A percentile compares a stretch with the other conserved stretches of the same genome.
Conservation (phyloP, 2,329 filamentous ascomycete genomes). For the Aspergillus arachidicola region DNA sequence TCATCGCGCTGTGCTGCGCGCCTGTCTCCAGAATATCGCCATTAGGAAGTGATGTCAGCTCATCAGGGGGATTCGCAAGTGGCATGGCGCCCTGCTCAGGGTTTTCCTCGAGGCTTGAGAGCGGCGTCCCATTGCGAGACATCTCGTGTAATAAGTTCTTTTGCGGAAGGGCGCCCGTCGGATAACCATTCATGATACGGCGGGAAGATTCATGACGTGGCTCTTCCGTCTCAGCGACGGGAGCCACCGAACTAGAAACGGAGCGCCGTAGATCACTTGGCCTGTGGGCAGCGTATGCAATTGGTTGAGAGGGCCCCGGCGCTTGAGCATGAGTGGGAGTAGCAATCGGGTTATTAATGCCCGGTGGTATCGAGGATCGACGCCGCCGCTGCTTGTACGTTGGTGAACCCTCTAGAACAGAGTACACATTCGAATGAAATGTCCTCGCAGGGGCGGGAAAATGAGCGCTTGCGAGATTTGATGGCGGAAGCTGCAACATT, state of each 20-base stretch:
- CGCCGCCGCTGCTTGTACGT: constrained; percentile 97
- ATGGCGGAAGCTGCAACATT: constrained; percentile 87
- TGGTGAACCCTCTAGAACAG: constrained; percentile 94
- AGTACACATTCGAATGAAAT: constrained; percentile 80
- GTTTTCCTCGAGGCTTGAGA: constrained; percentile 81
- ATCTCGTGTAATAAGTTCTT: constrained; percentile 75
- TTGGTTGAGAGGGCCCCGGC: constrained; percentile 38
- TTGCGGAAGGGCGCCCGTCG: constrained; percentile 71
- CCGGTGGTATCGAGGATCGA: constrained; percentile 86
- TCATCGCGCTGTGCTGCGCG: constrained; percentile 60
- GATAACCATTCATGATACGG: constrained; percentile 71
- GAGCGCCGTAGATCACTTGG: constrained; percentile 91
- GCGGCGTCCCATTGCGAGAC: constrained; percentile 87
- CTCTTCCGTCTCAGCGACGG: constrained; percentile 78
- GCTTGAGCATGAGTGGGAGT: constrained; percentile 54
- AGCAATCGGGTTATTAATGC: constrained; percentile 71
- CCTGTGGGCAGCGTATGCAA: constrained; percentile 66
- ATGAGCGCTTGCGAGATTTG: constrained; percentile 77
- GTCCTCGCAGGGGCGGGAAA: constrained; percentile 71
- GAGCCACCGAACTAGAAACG: constrained; percentile 82
- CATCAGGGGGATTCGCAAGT: constrained; percentile 66
- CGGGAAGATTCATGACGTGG: constrained; percentile 77
- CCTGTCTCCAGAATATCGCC: constrained; percentile 62
- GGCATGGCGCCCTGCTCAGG: constrained; percentile 71
- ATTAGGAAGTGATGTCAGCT: constrained; percentile 64